Percentiles rank a stretch among this genome's conserved stretches.
Conservation (phyloP, 1,284 basidiomycete species). For the Cutaneotrichosporon arboriforme region DNA sequence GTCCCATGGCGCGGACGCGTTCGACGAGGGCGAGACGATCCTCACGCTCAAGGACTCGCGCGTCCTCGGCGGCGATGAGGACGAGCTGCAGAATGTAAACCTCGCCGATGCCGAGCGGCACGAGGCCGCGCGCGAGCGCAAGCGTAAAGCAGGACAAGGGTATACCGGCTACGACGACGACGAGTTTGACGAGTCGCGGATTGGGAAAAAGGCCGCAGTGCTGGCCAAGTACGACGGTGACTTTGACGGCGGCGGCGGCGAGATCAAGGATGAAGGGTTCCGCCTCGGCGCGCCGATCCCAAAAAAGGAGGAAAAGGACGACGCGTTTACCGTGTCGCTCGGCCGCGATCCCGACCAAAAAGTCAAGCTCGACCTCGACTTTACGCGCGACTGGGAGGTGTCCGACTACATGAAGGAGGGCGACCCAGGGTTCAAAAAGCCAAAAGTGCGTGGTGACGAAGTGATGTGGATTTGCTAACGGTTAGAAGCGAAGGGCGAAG, state of each 20-base stretch:
- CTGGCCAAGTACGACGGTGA: slow-evolving; percentile 93
- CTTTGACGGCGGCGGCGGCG: slow-evolving; percentile 55
- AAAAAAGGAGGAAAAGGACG: slow-evolving; percentile 54
- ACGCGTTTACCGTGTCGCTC: slow-evolving; percentile 33
- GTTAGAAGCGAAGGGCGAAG: slow-evolving; percentile 58
- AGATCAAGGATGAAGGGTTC: slow-evolving; percentile 59
- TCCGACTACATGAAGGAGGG: slow-evolving; percentile 87
- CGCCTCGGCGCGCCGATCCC: slow-evolving; percentile 57
- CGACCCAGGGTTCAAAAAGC: slow-evolving; percentile 88
- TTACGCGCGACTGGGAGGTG: slow-evolving; percentile 74
- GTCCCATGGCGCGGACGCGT: slow-evolving; percentile 83
- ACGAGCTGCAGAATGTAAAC: slow-evolving; percentile 91
- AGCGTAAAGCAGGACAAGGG: slow-evolving; percentile 72
- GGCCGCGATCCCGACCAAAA: slow-evolving; percentile 34
- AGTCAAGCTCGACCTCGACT: slow-evolving; percentile 71
- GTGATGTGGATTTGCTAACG: slow-evolving; percentile 53
- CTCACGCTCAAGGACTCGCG: slow-evolving; percentile 93
- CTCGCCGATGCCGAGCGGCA: slow-evolving; percentile 78
- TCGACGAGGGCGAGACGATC: slow-evolving; percentile 88
- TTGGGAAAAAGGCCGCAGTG: slow-evolving; percentile 72
- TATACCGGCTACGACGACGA: slow-evolving; percentile 98
- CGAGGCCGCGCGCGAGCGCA: slow-evolving; percentile 61
- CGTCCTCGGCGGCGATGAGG: slow-evolving; percentile 93
- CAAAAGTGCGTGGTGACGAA: slow-evolving; percentile 51
- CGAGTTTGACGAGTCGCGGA: slow-evolving; percentile 66